Base-by-base conservation (phyloP, 768 basidiomycete genomes). In the Rhodotorula kratochvilovae region DNA sequence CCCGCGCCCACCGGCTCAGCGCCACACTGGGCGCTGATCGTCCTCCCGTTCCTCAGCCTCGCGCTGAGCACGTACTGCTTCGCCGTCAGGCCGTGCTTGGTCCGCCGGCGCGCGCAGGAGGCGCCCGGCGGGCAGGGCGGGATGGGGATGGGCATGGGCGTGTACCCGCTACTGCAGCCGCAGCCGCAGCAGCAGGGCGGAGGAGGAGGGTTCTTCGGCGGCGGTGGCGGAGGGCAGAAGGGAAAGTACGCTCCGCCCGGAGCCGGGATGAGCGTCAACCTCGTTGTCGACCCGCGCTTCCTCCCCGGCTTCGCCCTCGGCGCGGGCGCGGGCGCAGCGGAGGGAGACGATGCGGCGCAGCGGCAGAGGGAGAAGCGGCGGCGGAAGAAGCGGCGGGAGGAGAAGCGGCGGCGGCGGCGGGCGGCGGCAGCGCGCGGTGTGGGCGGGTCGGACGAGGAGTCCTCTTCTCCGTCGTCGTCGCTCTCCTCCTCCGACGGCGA, bases 11-110 rank as follows among this genome's bases (percentile, higher is more conserved):
- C 17, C 1, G 51, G 39, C n/a, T 54, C 62, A 1, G 31, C 58
- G 6, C 63, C 62, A 0, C 63, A 61, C 35, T 33, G 27, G n/a
- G n/a, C 54, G 17, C 63, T 70, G 53, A 65, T 58, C 59, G 15
- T 70, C 59, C 35, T 61, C 19, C 69, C 69, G 7, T 70, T 70
- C 53, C 43, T 66, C 51, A 65, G 63, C 25, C 63, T 70, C 59
- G 3, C 19, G 17, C 54, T 64, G 53, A 65, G 63, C 0, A 19
- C 50, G n/a, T 65, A 61, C 54, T 29, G 65, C n/a, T 54, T 56
- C 54, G 43, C 31, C 35, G 6, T 61, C n/a, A 63, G 63, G 1
- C 69, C 69, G 8, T n/a, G 23, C 33, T 31, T 45, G 11, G 3
- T 15, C 54, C n/a, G 46, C 33, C 45, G 43, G 5, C 43, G 60